Evolutionary conservation across 371 early-diverging fungal genomes (phyloP), one percentile per base, ranked within the genome.

Genomic region (Parasitella parasitica): DNA sequence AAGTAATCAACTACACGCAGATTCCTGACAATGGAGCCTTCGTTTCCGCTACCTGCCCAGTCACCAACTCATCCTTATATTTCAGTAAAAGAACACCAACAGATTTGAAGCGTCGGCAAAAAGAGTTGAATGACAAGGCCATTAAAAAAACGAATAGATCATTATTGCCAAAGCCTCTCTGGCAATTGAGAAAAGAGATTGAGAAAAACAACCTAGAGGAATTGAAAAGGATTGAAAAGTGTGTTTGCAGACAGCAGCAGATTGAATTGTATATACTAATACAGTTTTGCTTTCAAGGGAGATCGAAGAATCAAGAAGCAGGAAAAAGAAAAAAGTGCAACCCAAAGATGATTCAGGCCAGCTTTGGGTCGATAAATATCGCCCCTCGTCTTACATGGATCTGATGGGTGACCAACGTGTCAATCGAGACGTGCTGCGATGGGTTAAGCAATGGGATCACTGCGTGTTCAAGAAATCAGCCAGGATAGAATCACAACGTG

Each of bases 381-480:
- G 86, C 22, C 97, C 98, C 0, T 78, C 76, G 18, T 64, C 70
- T 39, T 98, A 92, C 67, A 74, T 91, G n/a, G 97, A 97, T 70
- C 77, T 98, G n/a, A 80, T 94, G 61, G 94, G 98, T 16, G 95
- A 95, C 69, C 94, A 96, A 77, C 75, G 89, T 36, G 73, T 94
- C 2, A 96, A 96, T 67, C 86, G 95, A 7, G 90, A 91, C 26
- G 94, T 95, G 0, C 68, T 97, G 51, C 78, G 79, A 52, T 98
- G 99, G 99, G 87, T 97, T 26, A 96, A 96, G 63, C 84, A 91
- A 41, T 98, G 99, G 99, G 97, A 98, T 71, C 87, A 81, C 38
- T 97, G 97, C 64, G 97, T 97, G 0, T 98, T 97, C 77, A 87
- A 87, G 2, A 78, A 62, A 49, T 18, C 43, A 15, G 69, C 67